Evolutionary conservation across 345 rosid species (phyloP).

Genomic region (Eucalyptus cloeziana): DNA sequence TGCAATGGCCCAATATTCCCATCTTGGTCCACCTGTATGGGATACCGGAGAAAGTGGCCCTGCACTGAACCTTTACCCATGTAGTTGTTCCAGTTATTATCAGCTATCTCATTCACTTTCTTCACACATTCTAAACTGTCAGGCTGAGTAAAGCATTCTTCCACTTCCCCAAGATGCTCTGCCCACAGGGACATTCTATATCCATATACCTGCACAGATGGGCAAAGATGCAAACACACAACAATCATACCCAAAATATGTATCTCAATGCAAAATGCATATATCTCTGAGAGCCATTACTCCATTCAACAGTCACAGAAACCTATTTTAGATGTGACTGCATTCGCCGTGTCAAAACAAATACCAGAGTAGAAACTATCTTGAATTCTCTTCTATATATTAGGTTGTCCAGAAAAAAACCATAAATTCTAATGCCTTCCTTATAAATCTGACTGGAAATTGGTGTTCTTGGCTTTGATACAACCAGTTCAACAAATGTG

Average conservation of each 20-base stretch:
- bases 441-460: neutral
- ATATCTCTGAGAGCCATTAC: neutral
- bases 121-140: constrained; percentile 49
- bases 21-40: constrained; percentile 40
- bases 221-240: neutral
- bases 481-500: neutral
- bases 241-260: neutral
- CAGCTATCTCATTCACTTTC: constrained; percentile 48
- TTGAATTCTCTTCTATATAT: neutral
- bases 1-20: constrained; percentile 56
- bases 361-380: neutral
- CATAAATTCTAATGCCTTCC: neutral
- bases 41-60: constrained; percentile 92
- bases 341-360: neutral
- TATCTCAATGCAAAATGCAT: neutral
- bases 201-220: constrained; percentile 56
- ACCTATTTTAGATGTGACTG: neutral
- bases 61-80: constrained; percentile 19
- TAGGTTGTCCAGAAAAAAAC: neutral
- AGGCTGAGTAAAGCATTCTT: constrained; percentile 32
- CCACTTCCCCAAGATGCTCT: constrained; percentile 64
- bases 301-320: neutral
- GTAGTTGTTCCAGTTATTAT: constrained; percentile 59
- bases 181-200: constrained; percentile 93
- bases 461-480: neutral